Conservation (phyloP, 2,329 filamentous ascomycete species). For the Magnaporthiopsis incrustans region DNA sequence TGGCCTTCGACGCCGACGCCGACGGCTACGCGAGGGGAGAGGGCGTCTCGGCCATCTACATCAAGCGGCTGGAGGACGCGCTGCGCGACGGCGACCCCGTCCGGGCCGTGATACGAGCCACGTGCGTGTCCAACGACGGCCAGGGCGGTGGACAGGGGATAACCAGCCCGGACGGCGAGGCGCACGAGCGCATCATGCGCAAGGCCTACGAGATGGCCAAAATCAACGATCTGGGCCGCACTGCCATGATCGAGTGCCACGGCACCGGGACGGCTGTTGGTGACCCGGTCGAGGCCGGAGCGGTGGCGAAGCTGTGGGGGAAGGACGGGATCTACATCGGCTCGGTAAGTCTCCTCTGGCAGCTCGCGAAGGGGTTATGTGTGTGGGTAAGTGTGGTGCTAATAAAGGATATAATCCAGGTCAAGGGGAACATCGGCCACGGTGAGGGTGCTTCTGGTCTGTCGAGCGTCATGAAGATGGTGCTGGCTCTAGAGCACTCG, state of each 20-base stretch:
- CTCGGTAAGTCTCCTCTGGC: constrained; percentile 14
- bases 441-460: constrained; percentile 35
- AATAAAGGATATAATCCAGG: constrained; percentile 8
- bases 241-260: constrained; percentile 26
- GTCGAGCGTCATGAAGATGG: constrained; percentile 32
- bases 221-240: constrained; percentile 18
- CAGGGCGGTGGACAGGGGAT: constrained; percentile 29
- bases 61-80: constrained; percentile 39
- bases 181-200: constrained; percentile 25
- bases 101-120: constrained; percentile 29
- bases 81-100: constrained; percentile 37
- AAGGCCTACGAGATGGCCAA: constrained; percentile 21
- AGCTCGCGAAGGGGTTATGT: no score
- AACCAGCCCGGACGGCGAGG: constrained; percentile 22
- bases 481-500: constrained; percentile 30
- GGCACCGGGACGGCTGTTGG: constrained; percentile 26
- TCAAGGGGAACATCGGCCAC: constrained; percentile 36
- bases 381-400: no score
- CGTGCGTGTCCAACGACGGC: constrained; percentile 34
- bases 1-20: constrained; percentile 33
- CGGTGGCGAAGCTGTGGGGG: constrained; percentile 23
- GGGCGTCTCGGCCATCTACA: constrained; percentile 32
- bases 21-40: constrained; percentile 45
- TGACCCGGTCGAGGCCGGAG: constrained; percentile 27
- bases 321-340: constrained; percentile 20